Evolutionary conservation across 2,329 filamentous ascomycete genomes (phyloP), one percentile per base, ranked within the genome.

Genomic region (Ceratocystis papillata): DNA sequence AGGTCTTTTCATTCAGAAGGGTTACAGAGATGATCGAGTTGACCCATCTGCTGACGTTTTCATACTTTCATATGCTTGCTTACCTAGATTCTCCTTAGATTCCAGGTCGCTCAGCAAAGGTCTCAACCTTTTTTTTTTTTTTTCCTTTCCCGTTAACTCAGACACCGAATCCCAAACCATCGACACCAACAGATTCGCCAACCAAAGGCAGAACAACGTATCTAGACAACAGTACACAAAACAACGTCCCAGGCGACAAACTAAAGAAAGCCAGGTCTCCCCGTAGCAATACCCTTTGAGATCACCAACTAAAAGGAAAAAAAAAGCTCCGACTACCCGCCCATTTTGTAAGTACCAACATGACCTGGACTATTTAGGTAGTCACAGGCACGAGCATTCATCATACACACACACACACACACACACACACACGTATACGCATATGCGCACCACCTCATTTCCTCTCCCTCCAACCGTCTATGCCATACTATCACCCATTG

Each of bases 71-170:
- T 41, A 8, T 41, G 37, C 37, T 41, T 20, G 25, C 28, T 59
- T 59, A 59, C 55, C 30, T 59, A 59, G 55, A 59, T 7, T 33
- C 12, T 37, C 55, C 55, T 59, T 59, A 30, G 25, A 59, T 59
- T 4, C 55, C 28, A 59, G 30, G 28, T 59, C 28, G 33, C 37
- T 15, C 37, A 41, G 37, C 25, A 17, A 59, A 59, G 55, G 55
- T 59, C 25, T 59, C 15, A 59, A 59, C 28, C 33, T 59, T 59
- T 28, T 28, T 5, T 28, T 30, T 30, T 59, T 59, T 57, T 37
- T 59, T 59, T 59, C n/a, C 55, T 28, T 59, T 59, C 55, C 55
- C 55, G 55, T 59, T 8, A n/a, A 37, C 55, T 59, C 55, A 59
- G 55, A 59, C 55, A 59, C 55, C 33, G 12, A 59, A 33, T 59